These are phyloP conservation scores for Fusarium sp. DNA, from an alignment of 2,329 filamentous ascomycete genomes.

Conservation along the genomic window DNA sequence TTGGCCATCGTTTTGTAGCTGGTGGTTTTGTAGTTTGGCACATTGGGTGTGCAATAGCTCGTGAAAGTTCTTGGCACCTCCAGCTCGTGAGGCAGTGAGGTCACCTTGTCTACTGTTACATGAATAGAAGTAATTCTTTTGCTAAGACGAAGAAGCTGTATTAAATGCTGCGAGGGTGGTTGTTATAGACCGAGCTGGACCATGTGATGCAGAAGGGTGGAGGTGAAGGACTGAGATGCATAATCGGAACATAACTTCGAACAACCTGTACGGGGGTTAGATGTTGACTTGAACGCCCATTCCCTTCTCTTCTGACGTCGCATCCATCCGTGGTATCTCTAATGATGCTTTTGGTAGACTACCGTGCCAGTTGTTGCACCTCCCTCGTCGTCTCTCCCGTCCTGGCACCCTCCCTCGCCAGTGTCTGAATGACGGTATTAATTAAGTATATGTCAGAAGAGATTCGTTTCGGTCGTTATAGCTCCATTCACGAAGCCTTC, in stretches of 20 bases:
- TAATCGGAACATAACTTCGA: too few species aligned
- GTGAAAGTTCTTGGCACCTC: neutral
- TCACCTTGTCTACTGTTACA: neutral
- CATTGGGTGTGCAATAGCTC: neutral
- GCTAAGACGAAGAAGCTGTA: too few species aligned
- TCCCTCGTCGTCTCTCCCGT: neutral
- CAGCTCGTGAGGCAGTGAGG: neutral
- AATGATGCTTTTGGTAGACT: neutral
- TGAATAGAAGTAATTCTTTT: neutral
- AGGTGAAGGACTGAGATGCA: too few species aligned
- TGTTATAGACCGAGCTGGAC: too few species aligned
- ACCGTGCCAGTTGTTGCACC: neutral
- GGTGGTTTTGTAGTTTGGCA: neutral
- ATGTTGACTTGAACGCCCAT: too few species aligned
- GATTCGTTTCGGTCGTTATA: slow-evolving; percentile 10
- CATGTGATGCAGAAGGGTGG: too few species aligned
- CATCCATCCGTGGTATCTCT: neutral
- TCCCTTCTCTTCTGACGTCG: neutral
- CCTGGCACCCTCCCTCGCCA: neutral
- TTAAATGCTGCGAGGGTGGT: too few species aligned
- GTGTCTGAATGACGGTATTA: neutral
- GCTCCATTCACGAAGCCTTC: neutral
- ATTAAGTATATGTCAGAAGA: neutral
- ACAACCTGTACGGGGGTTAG: too few species aligned
- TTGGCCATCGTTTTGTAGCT: neutral